A percentile compares a stretch with the other conserved stretches of the same genome.
These are phyloP conservation scores for Rhexocercosporidium sp. DNA, from an alignment of 2,329 filamentous ascomycete species.

Conservation along the genomic window DNA sequence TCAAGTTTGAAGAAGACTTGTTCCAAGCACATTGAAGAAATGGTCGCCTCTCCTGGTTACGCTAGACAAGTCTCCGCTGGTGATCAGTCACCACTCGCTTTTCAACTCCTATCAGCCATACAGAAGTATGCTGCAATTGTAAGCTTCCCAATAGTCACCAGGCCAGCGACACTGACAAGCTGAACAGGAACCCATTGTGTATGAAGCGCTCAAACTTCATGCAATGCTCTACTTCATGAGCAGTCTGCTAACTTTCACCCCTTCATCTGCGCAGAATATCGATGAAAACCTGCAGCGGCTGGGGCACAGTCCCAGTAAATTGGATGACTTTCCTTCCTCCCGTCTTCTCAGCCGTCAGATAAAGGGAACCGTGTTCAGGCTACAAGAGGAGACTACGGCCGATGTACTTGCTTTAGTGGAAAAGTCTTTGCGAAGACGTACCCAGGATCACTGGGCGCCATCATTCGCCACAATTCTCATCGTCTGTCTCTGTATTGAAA, in stretches of 20 bases:
- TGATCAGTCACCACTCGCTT: constrained; percentile 22
- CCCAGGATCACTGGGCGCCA: constrained; percentile 33
- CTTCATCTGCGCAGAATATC: constrained; percentile 24
- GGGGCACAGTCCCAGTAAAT: constrained; percentile 7
- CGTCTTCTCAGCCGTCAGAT: constrained; percentile 37
- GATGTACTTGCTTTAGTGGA: constrained; percentile 33
- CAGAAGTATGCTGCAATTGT: constrained; percentile 30
- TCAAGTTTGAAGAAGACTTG: constrained; percentile 31
- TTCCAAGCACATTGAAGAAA: constrained; percentile 32
- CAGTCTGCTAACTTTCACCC: constrained; percentile 32
- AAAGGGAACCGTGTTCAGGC: constrained; percentile 33
- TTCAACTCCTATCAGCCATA: constrained; percentile 25
- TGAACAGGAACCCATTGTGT: constrained; percentile 25
- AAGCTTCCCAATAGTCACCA: constrained; percentile 7
- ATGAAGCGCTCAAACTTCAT: constrained; percentile 34
- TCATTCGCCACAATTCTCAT: constrained; percentile 35
- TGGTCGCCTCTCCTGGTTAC: constrained; percentile 32
- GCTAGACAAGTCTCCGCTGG: constrained; percentile 29
- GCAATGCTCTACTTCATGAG: constrained; percentile 38
- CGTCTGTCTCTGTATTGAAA: constrained; percentile 37
- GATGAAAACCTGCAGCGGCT: constrained; percentile 17
- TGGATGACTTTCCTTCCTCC: constrained; percentile 28
- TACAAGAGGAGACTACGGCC: constrained; percentile 29
- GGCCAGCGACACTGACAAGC: neutral
- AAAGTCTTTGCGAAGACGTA: constrained; percentile 29